A percentile compares a stretch with the other conserved stretches of the same genome.
phyloP scores from a whole-genome alignment of 305 asterid genomes.

The Euphrasia arctica region DNA sequence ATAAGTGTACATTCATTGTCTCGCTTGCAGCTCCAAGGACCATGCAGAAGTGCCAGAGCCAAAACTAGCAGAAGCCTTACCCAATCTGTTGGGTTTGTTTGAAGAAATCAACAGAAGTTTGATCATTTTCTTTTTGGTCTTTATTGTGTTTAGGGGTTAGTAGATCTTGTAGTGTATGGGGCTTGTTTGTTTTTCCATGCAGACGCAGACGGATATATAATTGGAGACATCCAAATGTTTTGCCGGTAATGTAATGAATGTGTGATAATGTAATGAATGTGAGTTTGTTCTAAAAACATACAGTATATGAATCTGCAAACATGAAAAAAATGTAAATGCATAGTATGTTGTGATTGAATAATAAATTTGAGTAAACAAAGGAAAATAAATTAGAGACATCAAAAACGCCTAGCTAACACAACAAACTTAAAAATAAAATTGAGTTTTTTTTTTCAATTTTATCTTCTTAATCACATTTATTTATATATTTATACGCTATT shows the following conservation, averaged over 20 bases:
- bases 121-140: slow-evolving; percentile 10
- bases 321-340: too few relatives aligned
- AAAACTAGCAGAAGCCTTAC: slow-evolving; percentile 32
- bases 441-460: too few relatives aligned
- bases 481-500: too few relatives aligned
- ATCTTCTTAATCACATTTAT: too few relatives aligned
- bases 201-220: slow-evolving; percentile 22
- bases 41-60: slow-evolving; percentile 67
- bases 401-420: too few relatives aligned
- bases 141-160: slow-evolving; percentile 24
- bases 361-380: too few relatives aligned
- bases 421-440: too few relatives aligned
- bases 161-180: slow-evolving; percentile 32
- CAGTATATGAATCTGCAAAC: too few relatives aligned
- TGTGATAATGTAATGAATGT: too few relatives aligned
- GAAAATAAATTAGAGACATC: too few relatives aligned
- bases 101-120: slow-evolving; percentile 14
- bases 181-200: slow-evolving; percentile 20
- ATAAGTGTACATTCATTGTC: background rate
- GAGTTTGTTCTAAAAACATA: too few relatives aligned
- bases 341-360: too few relatives aligned
- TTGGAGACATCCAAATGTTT: slow-evolving; percentile 36
- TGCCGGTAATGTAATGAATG: slow-evolving; percentile 24
- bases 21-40: slow-evolving; percentile 67
- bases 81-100: slow-evolving; percentile 18